Evolutionary conservation across 352 stramenopile species (phyloP), one percentile per base, ranked within the genome.

Genomic region (Phytophthora lateralis): DNA sequence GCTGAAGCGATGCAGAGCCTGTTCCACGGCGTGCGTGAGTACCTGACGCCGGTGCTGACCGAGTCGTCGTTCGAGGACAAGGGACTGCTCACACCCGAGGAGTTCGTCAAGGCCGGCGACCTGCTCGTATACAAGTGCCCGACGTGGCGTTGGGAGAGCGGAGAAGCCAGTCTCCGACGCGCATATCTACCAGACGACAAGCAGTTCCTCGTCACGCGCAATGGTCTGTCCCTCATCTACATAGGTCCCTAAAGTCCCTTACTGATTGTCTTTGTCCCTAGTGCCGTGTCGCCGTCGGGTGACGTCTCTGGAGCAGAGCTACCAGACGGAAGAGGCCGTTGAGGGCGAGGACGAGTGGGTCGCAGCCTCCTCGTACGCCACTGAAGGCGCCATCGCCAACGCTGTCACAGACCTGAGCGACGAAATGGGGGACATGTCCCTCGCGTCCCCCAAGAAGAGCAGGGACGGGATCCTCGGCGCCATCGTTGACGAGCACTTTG

Each of bases 71-170:
- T 99, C 71, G 71, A 98, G 49, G 78, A 95, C 63, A 94, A 96
- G 44, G 97, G 97, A 32, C 85, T 99, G 29, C 80, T 99, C 27
- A 99, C 97, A 41, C 97, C 97, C 15, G 93, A 98, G 66, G 97
- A 99, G 74, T 99, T 98, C 74, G 91, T 99, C 20, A 75, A 75
- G 32, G 96, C 95, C 6, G 95, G 97, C 6, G 96, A 99, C 63
- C 80, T 98, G 79, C 79, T 99, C 0, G 95, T 98, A 38, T 98
- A 97, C 82, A 97, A 97, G 63, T 99, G 95, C 63, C 97, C 97
- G 9, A 98, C 96, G 38, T 99, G 97, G 97, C 78, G 78, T 43
- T 99, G 96, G 86, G 85, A 93, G 44, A 88, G 76, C 55, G 88
- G 85, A 26, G 83, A 96, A 14, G 61, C 78, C 18, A 75, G 56